These are phyloP conservation scores for Sporothrix phasma DNA, from an alignment of 2,329 filamentous ascomycete genomes.

Conservation along the genomic window DNA sequence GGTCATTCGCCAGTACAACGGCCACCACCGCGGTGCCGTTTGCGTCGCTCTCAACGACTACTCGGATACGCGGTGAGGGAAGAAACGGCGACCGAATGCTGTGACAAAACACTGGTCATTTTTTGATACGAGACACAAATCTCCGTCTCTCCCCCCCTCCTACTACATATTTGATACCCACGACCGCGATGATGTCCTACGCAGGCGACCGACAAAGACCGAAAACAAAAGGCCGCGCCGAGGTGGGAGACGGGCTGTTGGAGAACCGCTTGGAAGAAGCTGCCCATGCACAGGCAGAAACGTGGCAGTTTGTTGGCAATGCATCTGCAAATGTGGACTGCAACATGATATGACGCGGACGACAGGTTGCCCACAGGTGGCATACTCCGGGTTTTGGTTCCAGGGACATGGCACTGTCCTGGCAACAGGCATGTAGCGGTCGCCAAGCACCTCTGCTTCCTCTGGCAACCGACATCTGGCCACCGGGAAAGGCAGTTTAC, in stretches of 20 bases:
- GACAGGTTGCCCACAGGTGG: background rate
- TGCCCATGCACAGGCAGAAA: too few relatives aligned
- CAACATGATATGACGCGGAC: background rate
- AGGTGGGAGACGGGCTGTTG: background rate
- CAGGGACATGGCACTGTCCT: too few relatives aligned
- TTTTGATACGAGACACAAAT: too few relatives aligned
- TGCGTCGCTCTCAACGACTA: conserved; percentile 91
- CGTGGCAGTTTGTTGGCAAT: too few relatives aligned
- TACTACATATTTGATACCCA: background rate
- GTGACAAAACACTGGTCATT: too few relatives aligned
- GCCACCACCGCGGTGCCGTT: conserved; percentile 82
- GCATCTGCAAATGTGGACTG: background rate
- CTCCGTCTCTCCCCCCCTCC: background rate
- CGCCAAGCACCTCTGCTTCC: too few relatives aligned
- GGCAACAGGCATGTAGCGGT: too few relatives aligned
- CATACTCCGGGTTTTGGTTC: background rate
- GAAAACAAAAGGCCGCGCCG: background rate
- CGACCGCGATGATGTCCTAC: background rate
- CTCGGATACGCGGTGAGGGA: conserved; percentile 44
- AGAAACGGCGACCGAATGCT: too few relatives aligned
- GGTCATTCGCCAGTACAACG: conserved; percentile 91
- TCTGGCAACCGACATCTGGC: background rate
- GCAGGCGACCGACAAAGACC: background rate
- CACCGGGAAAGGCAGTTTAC: background rate
- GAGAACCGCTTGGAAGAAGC: background rate